Evolutionary conservation across 129 eudicot species (phyloP).

Genomic region (Scalesia atractyloides): DNA sequence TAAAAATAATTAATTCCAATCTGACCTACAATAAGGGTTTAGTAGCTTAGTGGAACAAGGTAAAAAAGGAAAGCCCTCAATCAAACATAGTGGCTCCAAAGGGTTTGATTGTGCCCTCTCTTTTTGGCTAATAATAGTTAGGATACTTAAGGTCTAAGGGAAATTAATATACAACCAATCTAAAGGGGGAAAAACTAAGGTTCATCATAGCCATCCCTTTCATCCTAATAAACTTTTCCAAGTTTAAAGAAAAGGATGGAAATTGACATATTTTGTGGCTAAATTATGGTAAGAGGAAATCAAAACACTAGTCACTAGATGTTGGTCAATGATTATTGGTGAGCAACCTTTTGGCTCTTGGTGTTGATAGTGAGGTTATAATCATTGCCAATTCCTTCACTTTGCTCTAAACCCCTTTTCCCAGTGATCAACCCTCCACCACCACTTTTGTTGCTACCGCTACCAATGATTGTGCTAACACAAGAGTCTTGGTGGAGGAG

Average conservation of each 20-base stretch:
- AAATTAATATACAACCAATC: constrained; percentile 52
- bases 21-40: constrained; percentile 4
- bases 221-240: constrained; percentile 45
- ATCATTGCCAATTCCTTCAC: constrained; percentile 46
- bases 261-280: constrained; percentile 41
- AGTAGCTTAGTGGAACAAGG: constrained; percentile 10
- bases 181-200: constrained; percentile 19
- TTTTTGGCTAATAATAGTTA: constrained; percentile 50
- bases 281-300: constrained; percentile 26
- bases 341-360: constrained; percentile 83
- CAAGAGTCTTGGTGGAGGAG: constrained; percentile 55
- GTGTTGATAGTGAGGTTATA: constrained; percentile 39
- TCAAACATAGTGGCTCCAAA: constrained; percentile 57
- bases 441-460: not conserved
- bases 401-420: constrained; percentile 47
- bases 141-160: constrained; percentile 52
- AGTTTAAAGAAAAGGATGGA: constrained; percentile 50
- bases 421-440: constrained; percentile 39
- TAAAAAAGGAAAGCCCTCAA: constrained; percentile 42
- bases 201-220: constrained; percentile 41
- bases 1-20: constrained; percentile 9
- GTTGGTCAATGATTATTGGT: constrained; percentile 78
- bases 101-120: constrained; percentile 52
- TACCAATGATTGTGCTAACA: constrained; percentile 32
- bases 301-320: constrained; percentile 39